Base-by-base conservation (phyloP, 1,139 yeast species). In the Kazachstania sp. region DNA sequence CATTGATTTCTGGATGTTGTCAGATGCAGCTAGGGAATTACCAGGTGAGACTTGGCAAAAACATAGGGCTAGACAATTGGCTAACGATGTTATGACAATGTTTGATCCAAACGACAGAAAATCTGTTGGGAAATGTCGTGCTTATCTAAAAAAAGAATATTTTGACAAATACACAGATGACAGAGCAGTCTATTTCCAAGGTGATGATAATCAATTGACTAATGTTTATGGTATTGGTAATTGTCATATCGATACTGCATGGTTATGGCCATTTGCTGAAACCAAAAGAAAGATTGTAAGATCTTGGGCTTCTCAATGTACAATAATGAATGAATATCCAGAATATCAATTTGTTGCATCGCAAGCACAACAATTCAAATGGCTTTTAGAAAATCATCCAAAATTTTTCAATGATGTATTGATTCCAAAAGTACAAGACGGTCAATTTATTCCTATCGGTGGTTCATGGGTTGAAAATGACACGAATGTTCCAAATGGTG, bases 401-500 rank as follows among this genome's bases (percentile, higher is more conserved):
- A 86, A 81, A 38, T 74, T 86, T 39, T 86, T 79, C 56, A 66
- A 70, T 34, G 74, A 78, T 49, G 73, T 86, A 37, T 50, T 70
- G 15, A 74, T 81, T 56, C 75, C 78, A 41, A 86, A 86, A 50
- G 83, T 83, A 46, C 71, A 77, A 45, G 77, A 79, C 35, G 86
- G 86, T 46, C 83, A 85, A 56, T 92, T 90, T 61, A 74, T 87
- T 45, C 95, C 96, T 12, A 77, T 92, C 54, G 98, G 98, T 47
- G 97, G 97, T 3, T 81, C 95, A 0, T 92, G 97, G 97, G 97
- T 92, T 43, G 98, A 92, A 67, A 85, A 87, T 64, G 98, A 92
- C 65, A 90, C 97, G 16, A 92, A 92, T 65, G 75, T 92, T 69
- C 97, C 97, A 15, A 74, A 79, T 54, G 97, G 97, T 43, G 98